These are phyloP conservation scores for Casaregolazyma suthepensis DNA, from an alignment of 1,139 yeast genomes.

Conservation along the genomic window DNA sequence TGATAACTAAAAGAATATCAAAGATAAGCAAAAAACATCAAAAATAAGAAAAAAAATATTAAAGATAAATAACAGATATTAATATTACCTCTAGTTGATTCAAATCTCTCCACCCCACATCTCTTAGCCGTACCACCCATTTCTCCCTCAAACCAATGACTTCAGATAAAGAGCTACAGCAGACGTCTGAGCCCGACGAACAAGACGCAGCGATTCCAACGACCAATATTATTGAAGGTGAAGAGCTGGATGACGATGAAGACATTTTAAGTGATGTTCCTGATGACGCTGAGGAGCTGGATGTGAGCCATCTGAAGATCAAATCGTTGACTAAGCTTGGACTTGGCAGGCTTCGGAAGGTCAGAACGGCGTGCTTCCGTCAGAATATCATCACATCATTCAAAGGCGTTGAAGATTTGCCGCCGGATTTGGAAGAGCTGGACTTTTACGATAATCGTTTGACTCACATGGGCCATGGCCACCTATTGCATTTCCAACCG, in stretches of 20 bases:
- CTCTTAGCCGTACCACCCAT: not conserved
- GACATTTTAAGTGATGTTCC: slow-evolving; percentile 62
- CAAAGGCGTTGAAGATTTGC: slow-evolving; percentile 59
- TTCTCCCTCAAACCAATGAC: not conserved
- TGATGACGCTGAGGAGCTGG: slow-evolving; percentile 60
- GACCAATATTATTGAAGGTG: slow-evolving; percentile 22
- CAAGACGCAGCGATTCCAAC: slow-evolving; percentile 1
- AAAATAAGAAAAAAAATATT: no score
- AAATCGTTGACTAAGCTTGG: slow-evolving; percentile 59
- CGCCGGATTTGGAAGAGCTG: slow-evolving; percentile 60
- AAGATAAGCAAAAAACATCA: no score
- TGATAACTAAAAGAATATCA: no score
- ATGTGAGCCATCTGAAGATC: slow-evolving; percentile 74
- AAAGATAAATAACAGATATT: not conserved
- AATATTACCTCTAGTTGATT: not conserved
- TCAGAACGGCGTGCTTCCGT: slow-evolving; percentile 66
- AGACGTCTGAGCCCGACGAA: not conserved
- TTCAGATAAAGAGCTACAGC: not conserved
- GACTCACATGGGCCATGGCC: slow-evolving; percentile 78
- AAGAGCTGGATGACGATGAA: slow-evolving; percentile 22
- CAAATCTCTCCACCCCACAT: not conserved
- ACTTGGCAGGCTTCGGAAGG: slow-evolving; percentile 42
- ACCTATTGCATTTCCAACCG: slow-evolving; percentile 48
- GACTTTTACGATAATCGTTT: slow-evolving; percentile 92
- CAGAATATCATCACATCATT: slow-evolving; percentile 77